phyloP scores from a whole-genome alignment of 768 basidiomycete genomes.

The Nidula microcarpa region DNA sequence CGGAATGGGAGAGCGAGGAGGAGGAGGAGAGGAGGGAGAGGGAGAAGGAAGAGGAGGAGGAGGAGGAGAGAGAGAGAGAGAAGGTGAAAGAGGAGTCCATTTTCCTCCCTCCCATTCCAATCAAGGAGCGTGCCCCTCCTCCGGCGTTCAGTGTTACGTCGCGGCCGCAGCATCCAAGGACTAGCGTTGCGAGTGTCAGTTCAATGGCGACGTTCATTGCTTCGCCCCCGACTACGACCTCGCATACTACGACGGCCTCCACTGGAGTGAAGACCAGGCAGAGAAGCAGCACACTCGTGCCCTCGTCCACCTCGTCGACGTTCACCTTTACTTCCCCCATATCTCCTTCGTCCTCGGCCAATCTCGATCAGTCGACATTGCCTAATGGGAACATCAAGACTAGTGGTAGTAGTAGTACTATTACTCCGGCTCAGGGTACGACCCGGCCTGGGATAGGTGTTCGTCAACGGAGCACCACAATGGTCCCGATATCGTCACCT shows the following conservation, averaged over 20 bases:
- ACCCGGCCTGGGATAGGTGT: background rate
- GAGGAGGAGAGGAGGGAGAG: conserved; percentile 1
- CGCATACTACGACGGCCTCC: background rate
- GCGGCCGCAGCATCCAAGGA: conserved; percentile 40
- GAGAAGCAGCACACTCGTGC: conserved; percentile 37
- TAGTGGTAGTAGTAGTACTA: background rate
- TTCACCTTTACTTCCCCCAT: conserved; percentile 7
- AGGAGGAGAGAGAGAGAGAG: conserved; percentile 8
- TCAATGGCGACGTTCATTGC: background rate
- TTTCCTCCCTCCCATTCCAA: conserved; percentile 51
- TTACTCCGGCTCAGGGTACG: background rate
- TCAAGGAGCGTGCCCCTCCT: conserved; percentile 51
- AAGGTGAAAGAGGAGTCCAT: conserved; percentile 16
- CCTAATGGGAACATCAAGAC: background rate
- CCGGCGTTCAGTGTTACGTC: conserved; percentile 64
- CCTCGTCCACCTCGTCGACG: conserved; percentile 21
- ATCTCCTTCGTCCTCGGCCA: conserved; percentile 1
- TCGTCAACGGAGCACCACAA: conserved; percentile 37
- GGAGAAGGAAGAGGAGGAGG: conserved; percentile 5
- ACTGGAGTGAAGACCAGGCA: conserved; percentile 17
- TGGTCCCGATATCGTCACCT: conserved; percentile 27
- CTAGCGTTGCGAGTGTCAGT: conserved; percentile 5
- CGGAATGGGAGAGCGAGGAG: conserved; percentile 9
- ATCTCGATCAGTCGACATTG: conserved; percentile 1
- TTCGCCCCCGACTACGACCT: conserved; percentile 1